Evolutionary conservation across 768 basidiomycete genomes (phyloP).

Genomic region (Neoboletus magnificus): DNA sequence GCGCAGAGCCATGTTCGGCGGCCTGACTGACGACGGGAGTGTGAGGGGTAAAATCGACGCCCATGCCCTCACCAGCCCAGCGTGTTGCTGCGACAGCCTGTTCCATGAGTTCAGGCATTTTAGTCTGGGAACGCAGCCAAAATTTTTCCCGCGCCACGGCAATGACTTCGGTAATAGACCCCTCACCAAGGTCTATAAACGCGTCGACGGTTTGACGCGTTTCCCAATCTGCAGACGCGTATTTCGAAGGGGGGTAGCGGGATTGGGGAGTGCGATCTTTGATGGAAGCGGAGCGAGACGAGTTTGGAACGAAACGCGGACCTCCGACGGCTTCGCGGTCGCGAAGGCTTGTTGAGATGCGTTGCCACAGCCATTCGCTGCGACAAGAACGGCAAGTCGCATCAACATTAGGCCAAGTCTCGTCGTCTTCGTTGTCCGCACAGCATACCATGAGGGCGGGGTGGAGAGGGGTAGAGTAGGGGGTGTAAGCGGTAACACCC

Average conservation of each 20-base stretch:
- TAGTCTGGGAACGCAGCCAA: slow-evolving; percentile 66
- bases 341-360: slow-evolving; percentile 43
- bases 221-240: slow-evolving; percentile 55
- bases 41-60: slow-evolving; percentile 28
- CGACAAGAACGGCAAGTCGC: slow-evolving; percentile 70
- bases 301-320: slow-evolving; percentile 26
- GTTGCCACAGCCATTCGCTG: slow-evolving; percentile 61
- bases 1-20: slow-evolving; percentile 6
- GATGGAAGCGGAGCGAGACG: slow-evolving; percentile 11
- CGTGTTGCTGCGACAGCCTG: slow-evolving; percentile 63
- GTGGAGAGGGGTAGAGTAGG: slow-evolving; percentile 22
- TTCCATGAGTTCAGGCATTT: slow-evolving; percentile 60
- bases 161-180: slow-evolving; percentile 59
- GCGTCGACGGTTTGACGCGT: slow-evolving; percentile 62
- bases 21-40: slow-evolving; percentile 10
- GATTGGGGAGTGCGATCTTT: slow-evolving; percentile 17
- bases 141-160: slow-evolving; percentile 62
- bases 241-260: slow-evolving; percentile 28
- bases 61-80: slow-evolving; percentile 38
- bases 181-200: slow-evolving; percentile 75
- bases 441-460: slow-evolving; percentile 42
- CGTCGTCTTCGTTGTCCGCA: slow-evolving; percentile 70
- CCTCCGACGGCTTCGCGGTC: slow-evolving; percentile 62
- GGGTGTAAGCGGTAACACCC: slow-evolving; percentile 24
- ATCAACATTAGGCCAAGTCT: slow-evolving; percentile 60